Evolutionary conservation across 345 rosid genomes (phyloP), one percentile per base, ranked within the genome.

Genomic region (Brassica juncea): DNA sequence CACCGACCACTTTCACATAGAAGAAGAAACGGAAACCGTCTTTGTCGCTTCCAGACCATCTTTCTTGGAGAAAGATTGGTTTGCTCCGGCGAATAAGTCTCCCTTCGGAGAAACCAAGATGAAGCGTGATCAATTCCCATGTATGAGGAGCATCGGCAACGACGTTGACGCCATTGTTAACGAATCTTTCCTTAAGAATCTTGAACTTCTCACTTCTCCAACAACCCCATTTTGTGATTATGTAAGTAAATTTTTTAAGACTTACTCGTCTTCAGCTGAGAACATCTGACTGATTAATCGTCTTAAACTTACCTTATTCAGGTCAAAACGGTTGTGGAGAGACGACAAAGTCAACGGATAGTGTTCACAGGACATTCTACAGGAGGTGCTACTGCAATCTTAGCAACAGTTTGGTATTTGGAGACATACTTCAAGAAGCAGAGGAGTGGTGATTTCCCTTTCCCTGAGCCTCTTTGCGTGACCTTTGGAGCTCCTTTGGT

Each of bases 401-500:
- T 89, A 63, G 85, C 89, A 14, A 82, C 97, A 12, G 74, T 91
- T 55, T 89, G 95, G 97, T 86, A 86, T 78, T 70, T 91, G 70
- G 91, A 90, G 68, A 54, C 28, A 4, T 71, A 66, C 81, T 35
- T 23, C 5, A 80, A 73, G 68, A 37, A 25, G 5, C 9, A 15
- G n/a, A 19, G 61, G 6, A 49, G 8, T 16, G 19, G 8, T 23
- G 57, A 21, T 0, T 52, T 52, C 57, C 19, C 57, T n/a, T 11
- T 5, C 42, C 70, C 8, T 16, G 27, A 30, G 23, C 90, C 92
- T 44, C 68, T 73, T 19, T 92, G 99, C 27, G 14, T 94, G 32
- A 94, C 99, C 5, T 94, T 91, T 73, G 97, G 94, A 49, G 94
- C 97, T 71, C 99, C 99, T 35, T 86, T 92, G 15, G 83, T 89